Percentiles rank a stretch among this genome's conserved stretches.
Conservation (phyloP, 306 rosid species). For the Gynostemma pentaphyllum region DNA sequence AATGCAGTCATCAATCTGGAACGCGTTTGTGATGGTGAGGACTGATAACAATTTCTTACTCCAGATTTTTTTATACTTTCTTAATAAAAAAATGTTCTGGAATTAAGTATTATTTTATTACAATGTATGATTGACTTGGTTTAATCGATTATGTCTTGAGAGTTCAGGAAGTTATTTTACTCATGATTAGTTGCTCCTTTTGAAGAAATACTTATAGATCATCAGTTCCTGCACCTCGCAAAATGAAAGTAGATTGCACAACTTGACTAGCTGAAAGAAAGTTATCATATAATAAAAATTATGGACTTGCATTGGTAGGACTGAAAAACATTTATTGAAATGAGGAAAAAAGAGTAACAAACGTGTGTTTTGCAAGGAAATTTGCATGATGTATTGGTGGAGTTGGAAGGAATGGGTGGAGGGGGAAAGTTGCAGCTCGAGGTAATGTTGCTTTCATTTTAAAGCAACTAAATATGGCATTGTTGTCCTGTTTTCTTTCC, state of each 20-base stretch:
- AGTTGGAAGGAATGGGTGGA: conserved; percentile 96
- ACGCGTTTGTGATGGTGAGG: conserved; percentile 77
- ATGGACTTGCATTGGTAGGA: background rate
- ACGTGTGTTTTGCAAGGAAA: conserved; percentile 47
- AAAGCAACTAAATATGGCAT: background rate
- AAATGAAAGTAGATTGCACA: background rate
- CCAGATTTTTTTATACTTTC: conserved; percentile 15
- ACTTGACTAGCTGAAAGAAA: background rate
- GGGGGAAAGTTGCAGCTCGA: conserved; percentile 82
- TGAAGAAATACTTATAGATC: background rate
- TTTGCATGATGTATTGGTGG: conserved; percentile 59
- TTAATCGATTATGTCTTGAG: background rate
- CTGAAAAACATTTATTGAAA: background rate
- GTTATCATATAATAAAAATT: background rate
- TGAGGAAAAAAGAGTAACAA: background rate
- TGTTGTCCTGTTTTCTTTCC: background rate
- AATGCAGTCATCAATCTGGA: conserved; percentile 60
- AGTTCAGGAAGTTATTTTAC: background rate
- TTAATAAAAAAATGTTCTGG: too few relatives aligned
- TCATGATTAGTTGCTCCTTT: background rate
- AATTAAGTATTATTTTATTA: conserved; percentile 10
- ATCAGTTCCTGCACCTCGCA: background rate
- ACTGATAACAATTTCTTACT: conserved; percentile 11
- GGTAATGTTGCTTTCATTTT: conserved; percentile 38
- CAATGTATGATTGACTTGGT: background rate